Evolutionary conservation across 768 basidiomycete species (phyloP).

Genomic region (Macrocybe gigantea): DNA sequence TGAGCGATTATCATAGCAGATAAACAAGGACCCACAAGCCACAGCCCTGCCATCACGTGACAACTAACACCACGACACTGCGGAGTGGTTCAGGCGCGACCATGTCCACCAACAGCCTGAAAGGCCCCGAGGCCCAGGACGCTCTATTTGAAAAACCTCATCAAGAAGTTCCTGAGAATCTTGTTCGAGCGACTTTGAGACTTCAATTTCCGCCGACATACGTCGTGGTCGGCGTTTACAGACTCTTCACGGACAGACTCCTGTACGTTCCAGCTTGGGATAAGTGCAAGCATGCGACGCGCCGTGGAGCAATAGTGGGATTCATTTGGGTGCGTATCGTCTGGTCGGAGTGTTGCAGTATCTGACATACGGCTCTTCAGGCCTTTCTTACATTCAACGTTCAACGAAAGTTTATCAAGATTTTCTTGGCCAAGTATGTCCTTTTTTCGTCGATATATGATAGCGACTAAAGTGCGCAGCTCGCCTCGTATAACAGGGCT

Average conservation of each 20-base stretch:
- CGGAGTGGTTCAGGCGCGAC: no score
- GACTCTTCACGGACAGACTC: slow-evolving; percentile 67
- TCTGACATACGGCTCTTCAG: slow-evolving; percentile 26
- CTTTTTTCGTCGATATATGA: neutral
- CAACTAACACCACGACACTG: no score
- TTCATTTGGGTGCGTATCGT: slow-evolving; percentile 55
- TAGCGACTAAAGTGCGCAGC: slow-evolving; percentile 21
- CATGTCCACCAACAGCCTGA: neutral
- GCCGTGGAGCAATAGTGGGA: slow-evolving; percentile 66
- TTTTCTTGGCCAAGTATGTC: slow-evolving; percentile 58
- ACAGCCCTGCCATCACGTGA: no score
- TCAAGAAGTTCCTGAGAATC: slow-evolving; percentile 32
- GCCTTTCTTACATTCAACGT: slow-evolving; percentile 63
- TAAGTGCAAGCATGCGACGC: slow-evolving; percentile 75
- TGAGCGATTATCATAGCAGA: no score
- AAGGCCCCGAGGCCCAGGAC: slow-evolving; percentile 25
- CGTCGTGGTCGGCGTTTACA: slow-evolving; percentile 77
- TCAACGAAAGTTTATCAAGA: slow-evolving; percentile 60
- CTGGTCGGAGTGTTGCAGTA: neutral
- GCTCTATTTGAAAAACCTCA: slow-evolving; percentile 17
- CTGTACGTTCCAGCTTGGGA: slow-evolving; percentile 77
- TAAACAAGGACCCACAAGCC: no score
- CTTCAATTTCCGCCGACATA: slow-evolving; percentile 81
- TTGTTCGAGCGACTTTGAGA: slow-evolving; percentile 50
- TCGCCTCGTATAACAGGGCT: slow-evolving; percentile 61